Percentiles rank a stretch among this genome's conserved stretches.
phyloP scores from a whole-genome alignment of 148 eudicot genomes.

The Tetragonia tetragonoides region DNA sequence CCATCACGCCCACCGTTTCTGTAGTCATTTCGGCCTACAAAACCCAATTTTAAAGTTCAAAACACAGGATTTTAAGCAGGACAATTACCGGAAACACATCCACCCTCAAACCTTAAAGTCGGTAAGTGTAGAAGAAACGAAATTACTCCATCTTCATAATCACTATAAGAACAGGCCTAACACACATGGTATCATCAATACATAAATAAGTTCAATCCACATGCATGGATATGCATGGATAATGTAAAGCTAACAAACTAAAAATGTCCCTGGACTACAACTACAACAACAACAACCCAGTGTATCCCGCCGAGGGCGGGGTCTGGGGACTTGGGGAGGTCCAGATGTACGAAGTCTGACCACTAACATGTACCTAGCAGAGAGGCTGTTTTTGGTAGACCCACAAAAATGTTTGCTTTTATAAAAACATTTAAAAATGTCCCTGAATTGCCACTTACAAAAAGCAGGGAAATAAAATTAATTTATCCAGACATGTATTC shows the following conservation, averaged over 20 bases:
- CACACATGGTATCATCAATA: background rate
- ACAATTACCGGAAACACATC: background rate
- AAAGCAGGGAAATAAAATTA: background rate
- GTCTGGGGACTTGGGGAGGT: too few relatives aligned
- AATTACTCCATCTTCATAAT: background rate
- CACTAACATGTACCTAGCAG: too few relatives aligned
- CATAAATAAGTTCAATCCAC: background rate
- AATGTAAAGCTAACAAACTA: too few relatives aligned
- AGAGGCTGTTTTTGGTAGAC: too few relatives aligned
- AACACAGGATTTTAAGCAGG: background rate
- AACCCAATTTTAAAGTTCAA: conserved; percentile 1
- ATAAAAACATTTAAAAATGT: too few relatives aligned
- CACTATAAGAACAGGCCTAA: background rate
- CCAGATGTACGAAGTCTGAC: too few relatives aligned
- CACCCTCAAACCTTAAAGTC: background rate
- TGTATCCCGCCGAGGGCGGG: too few relatives aligned
- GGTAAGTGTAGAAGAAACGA: background rate
- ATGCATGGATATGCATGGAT: background rate
- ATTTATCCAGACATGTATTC: background rate
- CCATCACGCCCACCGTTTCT: conserved; percentile 58
- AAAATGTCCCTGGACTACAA: background rate
- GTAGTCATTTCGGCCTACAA: conserved; percentile 60
- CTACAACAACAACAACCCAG: too few relatives aligned
- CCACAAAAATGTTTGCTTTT: too few relatives aligned
- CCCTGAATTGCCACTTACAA: background rate